These are phyloP conservation scores for Globisporangium mamillatum DNA, from an alignment of 352 stramenopile genomes.

Conservation along the genomic window DNA sequence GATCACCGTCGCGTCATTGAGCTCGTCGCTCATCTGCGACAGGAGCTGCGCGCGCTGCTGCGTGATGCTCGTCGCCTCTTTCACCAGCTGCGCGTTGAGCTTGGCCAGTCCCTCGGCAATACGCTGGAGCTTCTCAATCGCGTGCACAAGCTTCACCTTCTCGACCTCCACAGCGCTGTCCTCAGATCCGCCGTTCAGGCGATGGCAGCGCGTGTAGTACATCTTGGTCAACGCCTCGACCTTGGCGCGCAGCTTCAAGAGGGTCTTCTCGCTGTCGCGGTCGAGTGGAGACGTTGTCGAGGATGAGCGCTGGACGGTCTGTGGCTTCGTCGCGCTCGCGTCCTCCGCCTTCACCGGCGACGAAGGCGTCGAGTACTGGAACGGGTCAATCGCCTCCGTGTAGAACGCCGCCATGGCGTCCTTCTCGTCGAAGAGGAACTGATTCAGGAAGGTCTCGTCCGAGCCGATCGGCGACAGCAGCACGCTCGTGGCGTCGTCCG, in stretches of 20 bases:
- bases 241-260: conserved; percentile 49
- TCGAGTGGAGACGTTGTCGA: not conserved
- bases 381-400: conserved; percentile 57
- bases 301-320: not conserved
- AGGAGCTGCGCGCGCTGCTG: conserved; percentile 12
- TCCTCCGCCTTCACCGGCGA: conserved; percentile 9
- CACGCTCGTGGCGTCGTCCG: conserved; percentile 47
- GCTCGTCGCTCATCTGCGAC: not conserved
- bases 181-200: conserved; percentile 23
- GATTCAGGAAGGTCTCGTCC: conserved; percentile 39
- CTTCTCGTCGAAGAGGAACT: conserved; percentile 51
- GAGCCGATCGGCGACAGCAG: conserved; percentile 56
- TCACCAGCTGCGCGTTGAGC: conserved; percentile 42
- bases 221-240: conserved; percentile 52
- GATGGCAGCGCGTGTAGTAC: conserved; percentile 64
- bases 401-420: conserved; percentile 63
- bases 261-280: conserved; percentile 31
- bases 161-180: conserved; percentile 24
- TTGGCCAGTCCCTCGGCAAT: conserved; percentile 38
- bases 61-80: conserved; percentile 24
- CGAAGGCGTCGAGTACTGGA: conserved; percentile 28
- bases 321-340: conserved; percentile 15
- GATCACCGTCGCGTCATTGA: conserved; percentile 6
- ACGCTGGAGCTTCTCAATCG: conserved; percentile 52
- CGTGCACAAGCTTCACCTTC: conserved; percentile 50